These are phyloP conservation scores for Chalaropsis thielavioides DNA, from an alignment of 2,329 filamentous ascomycete species.

Conservation along the genomic window DNA sequence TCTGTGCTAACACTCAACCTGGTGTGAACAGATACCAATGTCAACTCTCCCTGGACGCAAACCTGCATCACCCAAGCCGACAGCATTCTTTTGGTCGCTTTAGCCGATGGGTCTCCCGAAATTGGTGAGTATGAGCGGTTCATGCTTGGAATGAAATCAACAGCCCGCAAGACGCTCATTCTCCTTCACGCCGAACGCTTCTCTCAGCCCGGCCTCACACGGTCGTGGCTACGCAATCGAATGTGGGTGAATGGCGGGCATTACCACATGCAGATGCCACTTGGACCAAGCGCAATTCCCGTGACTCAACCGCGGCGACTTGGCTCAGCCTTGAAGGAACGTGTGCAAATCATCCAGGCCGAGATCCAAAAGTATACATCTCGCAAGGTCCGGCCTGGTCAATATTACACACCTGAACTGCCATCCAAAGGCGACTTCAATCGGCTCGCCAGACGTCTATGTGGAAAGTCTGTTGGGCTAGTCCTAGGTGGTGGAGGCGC, in stretches of 20 bases:
- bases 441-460: slow-evolving; percentile 72
- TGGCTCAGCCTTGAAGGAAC: slow-evolving; percentile 73
- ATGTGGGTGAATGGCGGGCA: slow-evolving; percentile 98
- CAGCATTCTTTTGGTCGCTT: slow-evolving; percentile 80
- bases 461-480: slow-evolving; percentile 85
- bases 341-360: slow-evolving; percentile 86
- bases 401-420: slow-evolving; percentile 79
- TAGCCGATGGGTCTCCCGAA: slow-evolving; percentile 76
- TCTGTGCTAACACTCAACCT: slow-evolving; percentile 3
- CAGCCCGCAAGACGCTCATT: slow-evolving; percentile 82
- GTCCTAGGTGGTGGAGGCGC: slow-evolving; percentile 91
- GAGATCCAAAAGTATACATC: slow-evolving; percentile 98
- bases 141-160: slow-evolving; percentile 92
- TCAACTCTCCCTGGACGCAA: slow-evolving; percentile 96
- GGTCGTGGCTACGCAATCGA: slow-evolving; percentile 80
- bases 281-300: slow-evolving; percentile 11
- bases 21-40: slow-evolving; percentile 58
- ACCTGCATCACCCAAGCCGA: slow-evolving; percentile 96
- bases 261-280: slow-evolving; percentile 83
- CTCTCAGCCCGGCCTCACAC: slow-evolving; percentile 67
- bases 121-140: slow-evolving; percentile 97
- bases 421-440: slow-evolving; percentile 96
- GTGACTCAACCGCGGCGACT: slow-evolving; percentile 47
- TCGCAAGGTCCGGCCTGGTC: slow-evolving; percentile 72
- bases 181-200: slow-evolving; percentile 81